Base-by-base conservation (phyloP, 371 early-diverging fungal genomes). In the Mucor indicus region DNA sequence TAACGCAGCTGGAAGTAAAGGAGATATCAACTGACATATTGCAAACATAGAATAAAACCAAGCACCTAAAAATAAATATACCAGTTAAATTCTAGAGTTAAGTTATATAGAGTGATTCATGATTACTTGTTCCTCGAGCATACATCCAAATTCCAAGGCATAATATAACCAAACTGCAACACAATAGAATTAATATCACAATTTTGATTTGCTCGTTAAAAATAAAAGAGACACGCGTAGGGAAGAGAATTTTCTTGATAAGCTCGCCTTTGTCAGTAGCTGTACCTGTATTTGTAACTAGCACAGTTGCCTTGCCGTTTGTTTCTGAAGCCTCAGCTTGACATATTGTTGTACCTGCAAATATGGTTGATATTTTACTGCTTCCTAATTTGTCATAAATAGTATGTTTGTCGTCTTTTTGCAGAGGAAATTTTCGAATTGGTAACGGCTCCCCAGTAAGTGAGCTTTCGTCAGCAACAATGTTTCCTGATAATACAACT, bases 191-290 rank as follows among this genome's bases (percentile, higher is more conserved):
- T 16, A 72, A 53, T 42, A 84, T 76, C 5, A 84, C 84, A 39
- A 86, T 64, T 59, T 83, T 84, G 50, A 86, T 70, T 40, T 86
- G 86, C 44, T 84, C 83, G 48, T 72, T 67, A 56, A 86, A 86
- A 30, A 84, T 70, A 60, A 84, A 86, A 5, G 74, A 76, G 13
- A 85, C 73, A 20, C 70, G 68, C 9, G 61, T 71, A 11, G 88
- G 86, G 59, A 80, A 85, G 2, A 89, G 56, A 40, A 93, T 89
- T 58, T 84, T 85, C 59, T 81, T 80, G 32, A 93, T 69, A 2
- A 92, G 64, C 46, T 78, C 69, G 27, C 93, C 93, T 51, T 86
- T 85, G 29, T 82, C 71, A 24, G 92, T 89, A 7, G 69, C 53
- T 44, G 86, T 85, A 19, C 91, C 91, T 4, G 86, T 91, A 31